These are phyloP conservation scores for Murraya koenigii DNA, from an alignment of 345 rosid genomes.

Conservation along the genomic window DNA sequence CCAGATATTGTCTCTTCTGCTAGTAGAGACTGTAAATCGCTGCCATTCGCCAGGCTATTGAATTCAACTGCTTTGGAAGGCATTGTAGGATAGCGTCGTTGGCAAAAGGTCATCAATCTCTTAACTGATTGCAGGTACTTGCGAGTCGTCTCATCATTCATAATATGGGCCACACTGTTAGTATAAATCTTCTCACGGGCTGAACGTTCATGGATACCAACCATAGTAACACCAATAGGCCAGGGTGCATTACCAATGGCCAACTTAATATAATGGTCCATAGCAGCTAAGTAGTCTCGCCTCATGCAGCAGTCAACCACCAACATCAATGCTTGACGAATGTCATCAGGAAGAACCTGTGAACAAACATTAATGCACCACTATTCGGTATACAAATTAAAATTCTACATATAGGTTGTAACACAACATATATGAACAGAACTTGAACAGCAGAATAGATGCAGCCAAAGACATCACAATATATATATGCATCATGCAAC, in stretches of 20 bases:
- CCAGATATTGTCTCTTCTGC: conserved; percentile 63
- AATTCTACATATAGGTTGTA: background rate
- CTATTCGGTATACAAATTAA: background rate
- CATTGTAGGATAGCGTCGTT: conserved; percentile 83
- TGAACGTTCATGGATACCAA: conserved; percentile 99
- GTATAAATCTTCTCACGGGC: conserved; percentile 97
- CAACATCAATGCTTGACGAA: conserved; percentile 77
- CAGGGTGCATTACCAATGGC: conserved; percentile 98
- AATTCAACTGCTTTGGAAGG: conserved; percentile 97
- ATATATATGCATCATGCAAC: background rate
- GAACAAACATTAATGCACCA: background rate
- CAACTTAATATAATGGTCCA: conserved; percentile 93
- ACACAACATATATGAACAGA: background rate
- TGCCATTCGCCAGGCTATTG: conserved; percentile 96
- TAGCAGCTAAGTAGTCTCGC: conserved; percentile 95
- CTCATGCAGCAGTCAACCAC: conserved; percentile 80
- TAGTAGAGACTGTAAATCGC: conserved; percentile 81
- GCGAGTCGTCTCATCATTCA: conserved; percentile 98
- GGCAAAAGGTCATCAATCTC: conserved; percentile 96
- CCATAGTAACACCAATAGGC: conserved; percentile 99
- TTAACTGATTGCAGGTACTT: conserved; percentile 91
- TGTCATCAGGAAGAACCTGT: conserved; percentile 84
- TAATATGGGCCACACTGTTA: conserved; percentile 95
- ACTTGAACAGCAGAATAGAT: background rate
- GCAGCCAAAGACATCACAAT: background rate